These are phyloP conservation scores for Heterobasidion annosum DNA, from an alignment of 1,284 basidiomycete genomes.

Conservation along the genomic window DNA sequence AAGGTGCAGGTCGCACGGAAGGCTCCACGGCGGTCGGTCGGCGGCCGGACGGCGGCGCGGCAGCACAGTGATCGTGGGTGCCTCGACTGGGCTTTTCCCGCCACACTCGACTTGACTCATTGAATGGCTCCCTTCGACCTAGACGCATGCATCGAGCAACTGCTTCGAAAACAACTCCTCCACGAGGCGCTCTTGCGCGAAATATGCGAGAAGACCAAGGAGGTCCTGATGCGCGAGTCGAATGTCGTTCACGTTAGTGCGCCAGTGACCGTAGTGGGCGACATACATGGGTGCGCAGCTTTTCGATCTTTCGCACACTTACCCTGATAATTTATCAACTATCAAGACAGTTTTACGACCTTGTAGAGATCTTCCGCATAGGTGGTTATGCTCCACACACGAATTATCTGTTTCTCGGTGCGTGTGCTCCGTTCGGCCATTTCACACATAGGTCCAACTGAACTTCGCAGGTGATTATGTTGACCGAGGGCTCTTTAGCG, in stretches of 20 bases:
- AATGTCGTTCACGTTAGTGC: slow-evolving; percentile 98
- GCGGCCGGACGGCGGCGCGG: too few species aligned
- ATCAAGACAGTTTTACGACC: slow-evolving; percentile 95
- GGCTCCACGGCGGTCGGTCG: too few species aligned
- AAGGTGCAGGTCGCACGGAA: too few species aligned
- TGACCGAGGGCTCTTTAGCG: slow-evolving; percentile 94
- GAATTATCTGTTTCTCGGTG: slow-evolving; percentile 95
- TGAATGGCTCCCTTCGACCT: slow-evolving; percentile 88
- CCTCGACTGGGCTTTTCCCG: background rate
- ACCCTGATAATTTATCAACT: slow-evolving; percentile 18
- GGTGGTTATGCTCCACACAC: slow-evolving; percentile 95
- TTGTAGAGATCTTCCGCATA: slow-evolving; percentile 98
- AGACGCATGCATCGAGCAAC: slow-evolving; percentile 88
- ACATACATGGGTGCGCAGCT: slow-evolving; percentile 89
- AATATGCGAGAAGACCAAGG: slow-evolving; percentile 98
- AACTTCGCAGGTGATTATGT: slow-evolving; percentile 85
- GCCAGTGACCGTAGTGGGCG: slow-evolving; percentile 98
- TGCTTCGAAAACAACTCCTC: slow-evolving; percentile 85
- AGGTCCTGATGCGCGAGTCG: slow-evolving; percentile 97
- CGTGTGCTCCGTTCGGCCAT: slow-evolving; percentile 19
- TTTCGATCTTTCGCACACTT: slow-evolving; percentile 9
- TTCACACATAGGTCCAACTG: background rate
- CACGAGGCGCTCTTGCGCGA: slow-evolving; percentile 89
- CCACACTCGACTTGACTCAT: background rate
- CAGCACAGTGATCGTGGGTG: background rate